Evolutionary conservation across 2,329 filamentous ascomycete species (phyloP).

Genomic region (Lizonia empirigonia): DNA sequence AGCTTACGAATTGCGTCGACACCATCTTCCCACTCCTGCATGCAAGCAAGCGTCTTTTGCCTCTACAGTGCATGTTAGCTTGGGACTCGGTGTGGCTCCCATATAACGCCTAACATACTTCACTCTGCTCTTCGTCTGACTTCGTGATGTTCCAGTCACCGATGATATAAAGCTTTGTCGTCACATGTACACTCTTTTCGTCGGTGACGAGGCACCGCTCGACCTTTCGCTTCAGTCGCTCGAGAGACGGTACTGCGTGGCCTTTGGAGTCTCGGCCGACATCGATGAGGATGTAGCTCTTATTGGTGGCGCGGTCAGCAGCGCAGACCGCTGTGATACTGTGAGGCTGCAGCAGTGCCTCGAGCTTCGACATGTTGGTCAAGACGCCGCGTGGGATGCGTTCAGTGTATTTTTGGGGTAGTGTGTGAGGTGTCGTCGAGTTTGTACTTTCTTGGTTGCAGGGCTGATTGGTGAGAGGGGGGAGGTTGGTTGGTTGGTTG

Average conservation of each 20-base stretch:
- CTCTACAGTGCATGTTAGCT: conserved; percentile 1
- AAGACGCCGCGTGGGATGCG: not conserved
- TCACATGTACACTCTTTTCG: not conserved
- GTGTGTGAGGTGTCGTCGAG: too few species aligned
- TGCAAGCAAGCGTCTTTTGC: not conserved
- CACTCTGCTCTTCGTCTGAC: not conserved
- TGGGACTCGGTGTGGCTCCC: not conserved
- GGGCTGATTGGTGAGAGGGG: not conserved
- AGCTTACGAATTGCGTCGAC: conserved; percentile 24
- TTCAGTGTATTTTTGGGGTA: not conserved
- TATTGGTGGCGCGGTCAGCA: conserved; percentile 12
- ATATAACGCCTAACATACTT: not conserved
- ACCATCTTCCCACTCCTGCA: conserved; percentile 27
- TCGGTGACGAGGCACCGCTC: conserved; percentile 10
- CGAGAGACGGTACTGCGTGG: conserved; percentile 15
- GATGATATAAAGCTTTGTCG: conserved; percentile 35
- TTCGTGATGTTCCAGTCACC: conserved; percentile 29
- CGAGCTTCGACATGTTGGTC: conserved; percentile 21
- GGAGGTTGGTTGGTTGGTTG: not conserved
- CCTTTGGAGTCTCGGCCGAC: conserved; percentile 20
- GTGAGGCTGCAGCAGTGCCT: conserved; percentile 19
- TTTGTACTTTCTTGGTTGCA: too few species aligned
- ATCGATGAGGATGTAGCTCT: conserved; percentile 26
- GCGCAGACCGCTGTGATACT: conserved; percentile 17
- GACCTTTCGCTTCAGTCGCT: conserved; percentile 13